Percentiles rank a stretch among this genome's conserved stretches.
These are phyloP conservation scores for Globisporangium nunn DNA, from an alignment of 352 stramenopile genomes.

Conservation along the genomic window DNA sequence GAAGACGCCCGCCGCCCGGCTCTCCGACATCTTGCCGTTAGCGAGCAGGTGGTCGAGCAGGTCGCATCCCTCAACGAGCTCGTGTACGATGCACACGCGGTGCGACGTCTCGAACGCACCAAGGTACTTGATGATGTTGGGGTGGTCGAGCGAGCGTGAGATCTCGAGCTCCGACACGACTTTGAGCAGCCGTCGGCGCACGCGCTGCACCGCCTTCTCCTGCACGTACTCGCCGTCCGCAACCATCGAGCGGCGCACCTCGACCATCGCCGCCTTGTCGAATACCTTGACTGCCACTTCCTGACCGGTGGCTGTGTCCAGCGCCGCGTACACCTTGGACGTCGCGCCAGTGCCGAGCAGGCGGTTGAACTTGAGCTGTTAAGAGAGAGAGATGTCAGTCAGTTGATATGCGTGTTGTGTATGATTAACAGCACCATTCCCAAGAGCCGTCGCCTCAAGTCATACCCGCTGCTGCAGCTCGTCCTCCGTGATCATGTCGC, in stretches of 20 bases:
- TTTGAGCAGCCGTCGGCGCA: constrained; percentile 64
- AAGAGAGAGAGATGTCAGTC: neutral
- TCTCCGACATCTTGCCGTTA: constrained; percentile 65
- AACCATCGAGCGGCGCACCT: constrained; percentile 68
- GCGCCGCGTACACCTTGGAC: constrained; percentile 64
- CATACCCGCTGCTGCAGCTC: constrained; percentile 42
- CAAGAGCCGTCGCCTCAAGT: neutral
- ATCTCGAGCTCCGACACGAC: constrained; percentile 83
- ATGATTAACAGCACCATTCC: no score
- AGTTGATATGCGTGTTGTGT: no score
- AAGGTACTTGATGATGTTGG: constrained; percentile 74
- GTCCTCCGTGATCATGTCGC: constrained; percentile 51
- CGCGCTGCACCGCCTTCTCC: constrained; percentile 69
- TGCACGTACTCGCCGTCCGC: constrained; percentile 43
- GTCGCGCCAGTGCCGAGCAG: constrained; percentile 67
- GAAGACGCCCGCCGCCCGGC: constrained; percentile 47
- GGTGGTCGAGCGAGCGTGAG: constrained; percentile 56
- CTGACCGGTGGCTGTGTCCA: constrained; percentile 36
- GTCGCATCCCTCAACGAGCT: constrained; percentile 68
- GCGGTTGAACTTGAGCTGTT: constrained; percentile 50
- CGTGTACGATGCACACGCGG: constrained; percentile 72
- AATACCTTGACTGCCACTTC: constrained; percentile 78
- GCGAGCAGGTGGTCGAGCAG: constrained; percentile 66
- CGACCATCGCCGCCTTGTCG: constrained; percentile 78
- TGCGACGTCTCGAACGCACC: constrained; percentile 74